Evolutionary conservation across 768 basidiomycete species (phyloP).

Genomic region (Rhizopogon vulgaris): DNA sequence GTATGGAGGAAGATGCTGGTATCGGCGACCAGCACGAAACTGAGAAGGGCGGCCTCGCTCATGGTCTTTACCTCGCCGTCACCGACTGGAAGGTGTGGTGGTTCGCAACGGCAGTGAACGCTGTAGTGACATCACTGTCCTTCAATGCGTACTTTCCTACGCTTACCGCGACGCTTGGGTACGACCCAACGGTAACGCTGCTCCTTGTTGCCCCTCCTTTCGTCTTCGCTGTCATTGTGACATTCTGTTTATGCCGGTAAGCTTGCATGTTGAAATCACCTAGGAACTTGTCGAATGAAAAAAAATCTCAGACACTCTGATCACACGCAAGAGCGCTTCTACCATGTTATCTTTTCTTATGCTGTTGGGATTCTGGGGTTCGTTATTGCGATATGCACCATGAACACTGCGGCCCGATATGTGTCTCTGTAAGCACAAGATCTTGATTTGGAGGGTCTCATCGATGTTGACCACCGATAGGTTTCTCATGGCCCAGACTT

Average conservation of each 20-base stretch:
- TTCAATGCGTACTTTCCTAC: constrained; percentile 87
- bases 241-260: constrained; percentile 49
- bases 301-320: constrained; percentile 57
- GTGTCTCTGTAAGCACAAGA: constrained; percentile 45
- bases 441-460: constrained; percentile 4
- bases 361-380: constrained; percentile 61
- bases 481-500: constrained; percentile 72
- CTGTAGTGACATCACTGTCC: constrained; percentile 43
- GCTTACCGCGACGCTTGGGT: constrained; percentile 66
- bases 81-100: constrained; percentile 81
- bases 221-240: constrained; percentile 49
- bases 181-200: constrained; percentile 53
- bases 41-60: constrained; percentile 29
- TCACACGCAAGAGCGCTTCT: constrained; percentile 60
- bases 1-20: constrained; percentile 62
- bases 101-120: constrained; percentile 47
- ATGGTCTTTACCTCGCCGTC: constrained; percentile 56
- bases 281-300: background rate
- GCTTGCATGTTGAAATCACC: constrained; percentile 1
- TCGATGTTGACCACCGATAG: constrained; percentile 26
- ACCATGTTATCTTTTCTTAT: constrained; percentile 54
- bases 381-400: constrained; percentile 56
- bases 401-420: constrained; percentile 60
- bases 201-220: constrained; percentile 77
- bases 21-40: constrained; percentile 48